A percentile compares a stretch with the other conserved stretches of the same genome.
phyloP scores from a whole-genome alignment of 2,329 filamentous ascomycete genomes.

The Trichoderma sp. region DNA sequence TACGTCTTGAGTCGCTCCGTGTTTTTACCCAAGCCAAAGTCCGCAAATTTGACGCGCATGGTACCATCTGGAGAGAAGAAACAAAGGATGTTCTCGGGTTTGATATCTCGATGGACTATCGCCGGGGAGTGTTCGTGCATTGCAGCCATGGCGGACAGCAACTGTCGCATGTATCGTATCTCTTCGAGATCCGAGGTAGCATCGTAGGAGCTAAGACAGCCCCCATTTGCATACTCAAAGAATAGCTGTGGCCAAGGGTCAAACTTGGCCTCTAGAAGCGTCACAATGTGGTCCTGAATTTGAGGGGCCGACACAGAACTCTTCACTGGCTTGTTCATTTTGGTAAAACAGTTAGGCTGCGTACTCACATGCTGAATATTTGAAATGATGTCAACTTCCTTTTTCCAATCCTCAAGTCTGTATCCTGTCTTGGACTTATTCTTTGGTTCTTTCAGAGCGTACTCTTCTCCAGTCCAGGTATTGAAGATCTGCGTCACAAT shows the following conservation, averaged over 20 bases:
- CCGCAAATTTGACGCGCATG: neutral
- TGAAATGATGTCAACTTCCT: neutral
- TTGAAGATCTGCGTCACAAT: neutral
- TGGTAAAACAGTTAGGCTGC: neutral
- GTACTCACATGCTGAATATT: neutral
- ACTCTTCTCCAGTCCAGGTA: neutral
- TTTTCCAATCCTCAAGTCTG: neutral
- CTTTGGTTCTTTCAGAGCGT: neutral
- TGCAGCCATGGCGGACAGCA: neutral
- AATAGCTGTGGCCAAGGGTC: neutral
- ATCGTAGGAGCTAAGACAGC: neutral
- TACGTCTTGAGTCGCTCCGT: neutral
- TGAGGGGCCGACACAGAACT: neutral
- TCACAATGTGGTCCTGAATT: neutral
- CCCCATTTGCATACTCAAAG: neutral
- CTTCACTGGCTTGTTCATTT: neutral
- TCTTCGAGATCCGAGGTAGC: neutral
- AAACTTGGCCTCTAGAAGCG: neutral
- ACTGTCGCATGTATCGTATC: neutral
- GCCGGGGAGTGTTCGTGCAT: neutral
- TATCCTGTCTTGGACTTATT: neutral
- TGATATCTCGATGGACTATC: neutral
- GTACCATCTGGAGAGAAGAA: neutral
- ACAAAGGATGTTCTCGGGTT: neutral
- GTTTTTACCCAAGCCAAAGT: neutral